These are phyloP conservation scores for Huntiella moniliformis DNA, from an alignment of 2,329 filamentous ascomycete species.

Conservation along the genomic window DNA sequence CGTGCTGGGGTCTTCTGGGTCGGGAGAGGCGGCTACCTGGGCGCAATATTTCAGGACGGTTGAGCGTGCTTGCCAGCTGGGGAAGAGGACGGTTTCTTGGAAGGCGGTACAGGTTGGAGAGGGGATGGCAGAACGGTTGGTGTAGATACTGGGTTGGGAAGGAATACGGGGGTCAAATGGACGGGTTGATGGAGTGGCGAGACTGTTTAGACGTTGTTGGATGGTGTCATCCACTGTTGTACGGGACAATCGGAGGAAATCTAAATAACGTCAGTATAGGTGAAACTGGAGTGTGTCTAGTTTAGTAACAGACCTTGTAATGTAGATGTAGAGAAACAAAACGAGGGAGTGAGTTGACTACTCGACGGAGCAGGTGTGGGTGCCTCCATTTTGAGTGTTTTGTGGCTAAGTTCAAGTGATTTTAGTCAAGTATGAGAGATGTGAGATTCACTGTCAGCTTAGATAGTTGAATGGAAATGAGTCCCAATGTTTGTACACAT, in stretches of 20 bases:
- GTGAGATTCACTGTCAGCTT: too few relatives aligned
- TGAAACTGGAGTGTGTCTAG: background rate
- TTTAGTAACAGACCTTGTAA: conserved; percentile 38
- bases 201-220: conserved; percentile 76
- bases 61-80: conserved; percentile 67
- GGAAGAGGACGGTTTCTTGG: conserved; percentile 62
- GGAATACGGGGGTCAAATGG: conserved; percentile 60
- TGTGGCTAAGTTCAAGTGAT: too few relatives aligned
- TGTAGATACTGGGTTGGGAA: conserved; percentile 40
- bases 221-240: conserved; percentile 83
- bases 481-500: too few relatives aligned
- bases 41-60: conserved; percentile 82
- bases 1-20: conserved; percentile 69
- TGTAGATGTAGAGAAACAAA: conserved; percentile 55
- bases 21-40: conserved; percentile 67
- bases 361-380: conserved; percentile 1
- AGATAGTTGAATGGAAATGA: too few relatives aligned
- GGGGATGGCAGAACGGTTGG: conserved; percentile 31
- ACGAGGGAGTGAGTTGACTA: conserved; percentile 43
- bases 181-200: conserved; percentile 51
- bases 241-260: conserved; percentile 78
- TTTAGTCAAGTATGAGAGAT: too few relatives aligned
- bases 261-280: conserved; percentile 25
- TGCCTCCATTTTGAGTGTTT: conserved; percentile 1
- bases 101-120: conserved; percentile 48